Percentiles rank a stretch among this genome's conserved stretches.
Conservation (phyloP, 129 eudicot genomes). For the Oenanthe sinensis region DNA sequence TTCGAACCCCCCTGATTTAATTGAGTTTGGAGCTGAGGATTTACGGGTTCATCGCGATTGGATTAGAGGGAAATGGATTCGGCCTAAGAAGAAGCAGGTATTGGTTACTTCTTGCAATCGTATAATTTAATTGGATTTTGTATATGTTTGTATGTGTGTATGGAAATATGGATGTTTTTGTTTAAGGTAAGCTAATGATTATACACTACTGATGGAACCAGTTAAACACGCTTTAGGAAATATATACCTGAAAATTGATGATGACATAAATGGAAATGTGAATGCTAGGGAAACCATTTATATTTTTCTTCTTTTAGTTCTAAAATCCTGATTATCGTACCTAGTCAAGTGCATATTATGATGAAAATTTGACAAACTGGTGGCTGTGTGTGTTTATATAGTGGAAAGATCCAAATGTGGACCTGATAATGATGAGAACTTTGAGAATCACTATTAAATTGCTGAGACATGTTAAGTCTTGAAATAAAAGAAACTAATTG, state of each 20-base stretch:
- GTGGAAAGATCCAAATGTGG: too few relatives aligned
- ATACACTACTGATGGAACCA: not conserved
- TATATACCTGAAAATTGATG: not conserved
- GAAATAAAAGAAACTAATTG: not conserved
- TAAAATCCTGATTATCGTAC: too few relatives aligned
- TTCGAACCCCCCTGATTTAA: slow-evolving; percentile 39
- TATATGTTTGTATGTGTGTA: not conserved
- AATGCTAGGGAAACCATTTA: not conserved
- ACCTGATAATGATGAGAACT: not conserved
- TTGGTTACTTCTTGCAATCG: not conserved
- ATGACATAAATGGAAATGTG: not conserved
- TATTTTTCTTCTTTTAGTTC: too few relatives aligned
- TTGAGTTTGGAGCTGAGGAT: slow-evolving; percentile 30
- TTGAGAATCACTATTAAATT: not conserved
- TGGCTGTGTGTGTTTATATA: not conserved
- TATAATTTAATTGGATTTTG: not conserved
- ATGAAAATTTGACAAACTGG: not conserved
- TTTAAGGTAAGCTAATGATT: not conserved
- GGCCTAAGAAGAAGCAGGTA: slow-evolving; percentile 57
- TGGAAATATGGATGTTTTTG: not conserved
- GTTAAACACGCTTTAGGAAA: not conserved
- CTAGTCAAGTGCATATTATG: not conserved
- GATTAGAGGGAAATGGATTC: slow-evolving; percentile 60
- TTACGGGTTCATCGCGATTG: slow-evolving; percentile 56
- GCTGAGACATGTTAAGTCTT: not conserved